Conservation (phyloP, 805 yeast genomes). For the Cyberlindnera lachancei region DNA sequence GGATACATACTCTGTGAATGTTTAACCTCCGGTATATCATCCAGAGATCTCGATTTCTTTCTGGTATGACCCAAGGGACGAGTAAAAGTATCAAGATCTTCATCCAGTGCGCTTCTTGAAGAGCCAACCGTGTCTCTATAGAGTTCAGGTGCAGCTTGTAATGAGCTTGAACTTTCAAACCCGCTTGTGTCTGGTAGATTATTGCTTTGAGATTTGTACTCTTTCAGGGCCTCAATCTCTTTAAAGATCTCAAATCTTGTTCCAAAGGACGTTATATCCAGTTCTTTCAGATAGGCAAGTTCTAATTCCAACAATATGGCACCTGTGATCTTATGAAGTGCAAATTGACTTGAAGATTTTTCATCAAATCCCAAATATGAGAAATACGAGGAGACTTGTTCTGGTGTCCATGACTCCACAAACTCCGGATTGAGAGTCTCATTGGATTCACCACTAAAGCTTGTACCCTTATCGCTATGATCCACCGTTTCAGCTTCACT, state of each 20-base stretch:
- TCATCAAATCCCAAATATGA: conserved; percentile 64
- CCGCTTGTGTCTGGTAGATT: too few species aligned
- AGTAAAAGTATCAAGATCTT: conserved; percentile 14
- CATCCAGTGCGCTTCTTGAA: too few species aligned
- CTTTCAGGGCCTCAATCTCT: conserved; percentile 66
- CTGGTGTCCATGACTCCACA: conserved; percentile 71
- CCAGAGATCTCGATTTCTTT: conserved; percentile 45
- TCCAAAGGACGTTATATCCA: conserved; percentile 90
- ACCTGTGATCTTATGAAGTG: conserved; percentile 85
- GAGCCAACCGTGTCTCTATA: conserved; percentile 3
- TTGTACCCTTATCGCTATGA: conserved; percentile 4
- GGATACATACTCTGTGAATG: conserved; percentile 3
- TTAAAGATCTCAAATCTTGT: conserved; percentile 88
- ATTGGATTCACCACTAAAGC: conserved; percentile 14
- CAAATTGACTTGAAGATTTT: conserved; percentile 70
- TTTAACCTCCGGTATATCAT: conserved; percentile 27
- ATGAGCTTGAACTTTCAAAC: conserved; percentile 3
- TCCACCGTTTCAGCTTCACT: conserved; percentile 19
- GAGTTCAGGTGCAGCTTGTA: conserved; percentile 12
- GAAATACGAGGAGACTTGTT: conserved; percentile 77
- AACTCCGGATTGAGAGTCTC: conserved; percentile 38
- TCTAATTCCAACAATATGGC: conserved; percentile 79
- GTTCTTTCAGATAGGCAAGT: conserved; percentile 77
- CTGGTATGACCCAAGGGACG: conserved; percentile 34
- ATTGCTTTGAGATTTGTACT: conserved; percentile 10